These are phyloP conservation scores for Ambrosia artemisiifolia DNA, from an alignment of 129 eudicot genomes.

Conservation along the genomic window DNA sequence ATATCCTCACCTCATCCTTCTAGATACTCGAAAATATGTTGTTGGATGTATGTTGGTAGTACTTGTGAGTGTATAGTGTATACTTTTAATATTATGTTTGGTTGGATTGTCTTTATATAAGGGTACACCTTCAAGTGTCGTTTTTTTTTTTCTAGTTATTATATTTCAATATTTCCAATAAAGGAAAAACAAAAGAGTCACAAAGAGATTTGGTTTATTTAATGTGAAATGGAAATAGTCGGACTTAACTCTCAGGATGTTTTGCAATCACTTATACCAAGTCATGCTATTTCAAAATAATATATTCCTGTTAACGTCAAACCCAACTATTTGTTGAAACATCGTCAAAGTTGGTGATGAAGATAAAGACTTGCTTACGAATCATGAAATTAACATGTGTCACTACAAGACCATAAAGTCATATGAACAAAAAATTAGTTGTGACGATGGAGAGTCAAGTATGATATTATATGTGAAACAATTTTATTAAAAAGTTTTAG, in stretches of 20 bases:
- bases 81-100: background rate
- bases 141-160: background rate
- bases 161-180: background rate
- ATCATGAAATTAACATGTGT: background rate
- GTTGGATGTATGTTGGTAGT: background rate
- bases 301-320: background rate
- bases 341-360: conserved; percentile 21
- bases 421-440: conserved; percentile 12
- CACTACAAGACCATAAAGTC: background rate
- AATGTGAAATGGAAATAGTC: background rate
- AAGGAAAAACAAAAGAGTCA: background rate
- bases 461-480: background rate
- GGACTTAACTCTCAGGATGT: background rate
- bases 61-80: background rate
- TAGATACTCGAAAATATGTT: background rate
- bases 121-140: background rate
- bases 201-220: background rate
- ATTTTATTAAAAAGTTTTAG: background rate
- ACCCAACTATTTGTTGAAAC: conserved; percentile 23
- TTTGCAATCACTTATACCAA: background rate
- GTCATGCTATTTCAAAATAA: background rate
- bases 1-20: background rate
- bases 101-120: background rate
- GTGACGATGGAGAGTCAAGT: background rate
- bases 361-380: conserved; percentile 5